phyloP scores from a whole-genome alignment of 2,329 filamentous ascomycete genomes.

The Fusarium sp. region DNA sequence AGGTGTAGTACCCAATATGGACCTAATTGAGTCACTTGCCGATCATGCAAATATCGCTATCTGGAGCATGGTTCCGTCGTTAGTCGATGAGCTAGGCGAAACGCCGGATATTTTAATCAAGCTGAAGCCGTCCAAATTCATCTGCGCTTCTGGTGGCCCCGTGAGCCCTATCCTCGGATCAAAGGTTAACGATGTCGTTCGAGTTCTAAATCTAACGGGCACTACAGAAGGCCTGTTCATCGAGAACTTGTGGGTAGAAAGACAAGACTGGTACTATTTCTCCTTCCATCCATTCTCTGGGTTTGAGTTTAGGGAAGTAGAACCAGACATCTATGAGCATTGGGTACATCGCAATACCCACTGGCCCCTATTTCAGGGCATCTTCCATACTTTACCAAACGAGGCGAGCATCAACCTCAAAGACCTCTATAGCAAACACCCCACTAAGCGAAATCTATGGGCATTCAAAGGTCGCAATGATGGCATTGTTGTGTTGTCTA shows the following conservation, averaged over 20 bases:
- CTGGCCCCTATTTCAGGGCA: not conserved
- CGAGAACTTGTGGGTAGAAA: not conserved
- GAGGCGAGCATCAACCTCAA: not conserved
- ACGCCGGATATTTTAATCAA: not conserved
- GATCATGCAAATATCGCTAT: not conserved
- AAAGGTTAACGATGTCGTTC: not conserved
- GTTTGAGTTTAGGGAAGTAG: not conserved
- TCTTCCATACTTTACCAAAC: not conserved
- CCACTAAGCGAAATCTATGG: accelerated
- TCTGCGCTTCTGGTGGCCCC: not conserved
- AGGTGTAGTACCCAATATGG: not conserved
- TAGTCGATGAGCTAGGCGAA: not conserved
- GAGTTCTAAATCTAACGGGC: not conserved
- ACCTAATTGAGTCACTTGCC: not conserved
- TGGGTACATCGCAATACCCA: not conserved
- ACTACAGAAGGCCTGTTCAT: not conserved
- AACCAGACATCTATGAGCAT: not conserved
- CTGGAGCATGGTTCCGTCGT: not conserved
- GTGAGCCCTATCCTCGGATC: not conserved
- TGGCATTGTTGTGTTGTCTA: not conserved
- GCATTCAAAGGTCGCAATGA: not conserved
- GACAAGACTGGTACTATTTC: not conserved
- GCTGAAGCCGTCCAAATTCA: not conserved
- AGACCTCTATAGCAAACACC: not conserved
- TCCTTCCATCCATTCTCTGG: not conserved